Evolutionary conservation across 805 yeast genomes (phyloP), one percentile per base, ranked within the genome.

Genomic region (Nakazawaea sp.): DNA sequence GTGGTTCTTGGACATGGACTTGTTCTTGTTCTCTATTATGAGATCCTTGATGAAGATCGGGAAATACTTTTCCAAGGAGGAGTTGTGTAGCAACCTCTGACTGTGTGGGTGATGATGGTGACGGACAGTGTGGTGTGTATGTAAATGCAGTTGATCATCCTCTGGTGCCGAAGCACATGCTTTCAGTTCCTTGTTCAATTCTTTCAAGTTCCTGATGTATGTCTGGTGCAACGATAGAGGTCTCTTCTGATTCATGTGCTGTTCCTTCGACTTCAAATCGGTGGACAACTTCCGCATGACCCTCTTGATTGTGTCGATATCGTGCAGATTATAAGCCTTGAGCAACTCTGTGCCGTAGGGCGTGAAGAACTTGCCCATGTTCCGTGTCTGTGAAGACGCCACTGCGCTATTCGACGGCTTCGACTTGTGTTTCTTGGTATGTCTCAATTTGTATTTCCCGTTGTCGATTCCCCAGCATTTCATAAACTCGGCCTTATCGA

Each of bases 381-480:
- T 21, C 10, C 13, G n/a, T 8, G 13, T 26, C 13, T 26, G 16
- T 7, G 8, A 12, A 12, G 8, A 12, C 16, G 8, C 7, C 28
- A 6, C 16, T 21, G 27, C 26, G n/a, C 18, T 19, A 18, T 20
- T 26, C 17, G 12, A 13, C 15, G 32, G 21, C 41, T 41, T 27
- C 35, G 40, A 26, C 4, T 20, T 31, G 26, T 37, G 33, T 17
- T 24, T 27, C 29, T 27, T 24, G 4, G 31, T 17, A 18, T 30
- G 30, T 13, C n/a, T 38, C 30, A 31, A 16, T 13, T 13, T 27
- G 13, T 32, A 29, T 27, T 20, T 25, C 12, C 35, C 32, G 37
- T 53, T 51, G 17, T 54, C 61, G 16, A 56, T 52, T 2, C 59
- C 61, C 61, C 61, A 56, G 7, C 57, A 46, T 36, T 48, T 46